Conservation (phyloP, 2,329 filamentous ascomycete genomes). For the Pseudogymnoascus sp. region DNA sequence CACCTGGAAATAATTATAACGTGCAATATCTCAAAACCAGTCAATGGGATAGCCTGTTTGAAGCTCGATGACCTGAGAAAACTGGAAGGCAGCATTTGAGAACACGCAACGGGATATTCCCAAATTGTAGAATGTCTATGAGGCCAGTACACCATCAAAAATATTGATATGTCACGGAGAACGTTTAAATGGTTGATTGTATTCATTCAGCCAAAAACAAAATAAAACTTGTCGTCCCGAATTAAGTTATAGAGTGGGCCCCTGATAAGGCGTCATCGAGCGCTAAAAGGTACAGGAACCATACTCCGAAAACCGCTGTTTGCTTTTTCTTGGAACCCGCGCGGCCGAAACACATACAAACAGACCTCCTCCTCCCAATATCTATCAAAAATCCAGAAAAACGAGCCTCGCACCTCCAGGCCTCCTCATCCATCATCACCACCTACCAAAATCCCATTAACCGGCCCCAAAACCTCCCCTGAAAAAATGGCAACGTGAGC, state of each 20-base stretch:
- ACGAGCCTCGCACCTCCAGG: not conserved
- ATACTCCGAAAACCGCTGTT: not conserved
- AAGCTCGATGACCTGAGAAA: no score
- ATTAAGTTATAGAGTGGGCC: not conserved
- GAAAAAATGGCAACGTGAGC: constrained; percentile 25
- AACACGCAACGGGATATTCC: no score
- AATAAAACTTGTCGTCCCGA: not conserved
- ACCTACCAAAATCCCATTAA: not conserved
- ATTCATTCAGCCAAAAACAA: not conserved
- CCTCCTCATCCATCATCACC: not conserved
- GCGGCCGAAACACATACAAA: not conserved
- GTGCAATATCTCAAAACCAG: no score
- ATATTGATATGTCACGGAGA: not conserved
- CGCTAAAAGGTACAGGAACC: constrained; percentile 9
- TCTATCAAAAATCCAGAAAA: not conserved
- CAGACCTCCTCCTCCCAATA: not conserved
- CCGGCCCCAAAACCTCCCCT: not conserved
- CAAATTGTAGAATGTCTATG: no score
- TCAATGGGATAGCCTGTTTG: no score
- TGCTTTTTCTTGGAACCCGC: constrained; percentile 6
- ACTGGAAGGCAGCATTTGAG: no score
- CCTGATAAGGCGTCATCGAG: constrained; percentile 8
- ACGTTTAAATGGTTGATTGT: not conserved
- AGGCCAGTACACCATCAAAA: not conserved
- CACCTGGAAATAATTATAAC: no score